A percentile compares a stretch with the other conserved stretches of the same genome.
phyloP scores from a whole-genome alignment of 306 rosid species.

The Lablab purpureus region DNA sequence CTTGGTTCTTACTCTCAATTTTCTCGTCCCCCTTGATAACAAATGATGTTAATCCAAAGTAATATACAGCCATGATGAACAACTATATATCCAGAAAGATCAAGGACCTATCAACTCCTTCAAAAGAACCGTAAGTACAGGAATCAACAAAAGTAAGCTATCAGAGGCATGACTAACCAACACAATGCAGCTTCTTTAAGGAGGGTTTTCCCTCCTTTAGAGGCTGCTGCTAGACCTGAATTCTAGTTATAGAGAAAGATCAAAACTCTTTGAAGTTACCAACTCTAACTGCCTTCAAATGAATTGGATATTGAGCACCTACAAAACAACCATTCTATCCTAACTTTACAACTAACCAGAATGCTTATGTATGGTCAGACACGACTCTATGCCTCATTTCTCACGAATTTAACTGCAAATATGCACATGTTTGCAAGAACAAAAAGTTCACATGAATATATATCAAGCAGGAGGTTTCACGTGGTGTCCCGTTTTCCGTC shows the following conservation, averaged over 20 bases:
- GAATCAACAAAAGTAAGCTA: conserved; percentile 45
- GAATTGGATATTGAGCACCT: conserved; percentile 52
- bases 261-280: conserved; percentile 44
- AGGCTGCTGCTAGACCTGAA: conserved; percentile 38
- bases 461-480: conserved; percentile 59
- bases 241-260: conserved; percentile 45
- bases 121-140: conserved; percentile 43
- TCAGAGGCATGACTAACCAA: conserved; percentile 45
- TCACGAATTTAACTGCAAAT: conserved; percentile 49
- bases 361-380: conserved; percentile 46
- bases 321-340: conserved; percentile 55
- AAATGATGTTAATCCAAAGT: conserved; percentile 48
- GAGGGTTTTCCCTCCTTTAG: conserved; percentile 51
- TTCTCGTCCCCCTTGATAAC: conserved; percentile 26
- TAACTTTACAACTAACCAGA: conserved; percentile 61
- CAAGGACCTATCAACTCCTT: conserved; percentile 36
- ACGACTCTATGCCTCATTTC: conserved; percentile 45
- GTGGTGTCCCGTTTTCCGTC: conserved; percentile 91
- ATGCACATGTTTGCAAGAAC: conserved; percentile 47
- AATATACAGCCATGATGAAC: conserved; percentile 52
- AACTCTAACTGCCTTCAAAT: conserved; percentile 47
- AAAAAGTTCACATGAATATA: conserved; percentile 40
- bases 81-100: conserved; percentile 42
- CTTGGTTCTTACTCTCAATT: conserved; percentile 40
- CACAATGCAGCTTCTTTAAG: conserved; percentile 38